Percentiles rank a stretch among this genome's conserved stretches.
phyloP scores from a whole-genome alignment of 805 yeast species.

The Metschnikowia shivogae region DNA sequence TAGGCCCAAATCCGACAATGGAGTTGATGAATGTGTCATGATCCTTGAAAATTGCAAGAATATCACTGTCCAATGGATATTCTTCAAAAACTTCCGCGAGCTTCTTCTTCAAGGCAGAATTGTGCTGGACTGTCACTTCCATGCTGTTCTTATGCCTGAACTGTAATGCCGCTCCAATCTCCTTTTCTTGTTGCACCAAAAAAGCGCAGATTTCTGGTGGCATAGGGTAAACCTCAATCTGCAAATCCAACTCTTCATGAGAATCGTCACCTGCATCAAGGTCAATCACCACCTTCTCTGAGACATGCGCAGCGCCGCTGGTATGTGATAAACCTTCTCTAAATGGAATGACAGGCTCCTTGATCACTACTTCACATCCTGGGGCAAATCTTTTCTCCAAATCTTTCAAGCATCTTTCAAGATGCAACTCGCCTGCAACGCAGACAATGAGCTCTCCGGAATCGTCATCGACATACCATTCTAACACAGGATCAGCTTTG shows the following conservation, averaged over 20 bases:
- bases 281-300: slow-evolving; percentile 15
- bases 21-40: slow-evolving; percentile 22
- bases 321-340: slow-evolving; percentile 74
- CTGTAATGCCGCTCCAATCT: slow-evolving; percentile 35
- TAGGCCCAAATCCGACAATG: slow-evolving; percentile 73
- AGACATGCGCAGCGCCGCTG: slow-evolving; percentile 12
- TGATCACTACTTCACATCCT: slow-evolving; percentile 77
- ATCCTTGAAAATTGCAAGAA: slow-evolving; percentile 17
- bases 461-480: slow-evolving; percentile 72
- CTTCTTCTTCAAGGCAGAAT: slow-evolving; percentile 10
- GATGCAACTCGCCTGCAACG: slow-evolving; percentile 94
- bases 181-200: slow-evolving; percentile 43
- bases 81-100: slow-evolving; percentile 12
- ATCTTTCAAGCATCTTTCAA: slow-evolving; percentile 92
- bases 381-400: slow-evolving; percentile 82
- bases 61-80: slow-evolving; percentile 14
- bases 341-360: slow-evolving; percentile 93
- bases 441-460: slow-evolving; percentile 91
- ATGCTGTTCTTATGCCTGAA: slow-evolving; percentile 14
- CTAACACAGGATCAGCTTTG: slow-evolving; percentile 93
- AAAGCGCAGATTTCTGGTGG: slow-evolving; percentile 47
- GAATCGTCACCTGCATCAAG: slow-evolving; percentile 13
- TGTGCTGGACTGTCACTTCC: slow-evolving; percentile 15
- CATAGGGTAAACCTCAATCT: slow-evolving; percentile 57
- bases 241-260: slow-evolving; percentile 35